phyloP scores from a whole-genome alignment of 2,329 filamentous ascomycete species.

The Zymoseptoria pseudotritici region DNA sequence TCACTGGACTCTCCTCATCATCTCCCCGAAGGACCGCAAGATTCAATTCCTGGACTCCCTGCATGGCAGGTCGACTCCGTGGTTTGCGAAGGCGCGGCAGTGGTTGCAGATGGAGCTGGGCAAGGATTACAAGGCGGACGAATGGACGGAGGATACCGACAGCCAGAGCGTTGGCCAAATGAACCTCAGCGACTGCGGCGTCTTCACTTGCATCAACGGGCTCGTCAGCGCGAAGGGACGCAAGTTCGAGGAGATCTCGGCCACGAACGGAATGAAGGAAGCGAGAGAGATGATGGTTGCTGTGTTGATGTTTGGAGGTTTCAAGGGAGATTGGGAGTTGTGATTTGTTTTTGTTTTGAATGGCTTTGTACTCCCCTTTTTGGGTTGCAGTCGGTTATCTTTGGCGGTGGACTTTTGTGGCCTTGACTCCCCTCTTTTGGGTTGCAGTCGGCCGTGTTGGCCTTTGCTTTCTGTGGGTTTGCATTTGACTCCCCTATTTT shows the following conservation, averaged over 20 bases:
- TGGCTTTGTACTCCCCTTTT: neutral
- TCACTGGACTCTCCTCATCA: constrained; percentile 67
- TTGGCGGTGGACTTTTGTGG: no score
- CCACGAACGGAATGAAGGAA: constrained; percentile 16
- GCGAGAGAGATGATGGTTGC: constrained; percentile 51
- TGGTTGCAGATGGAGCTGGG: constrained; percentile 55
- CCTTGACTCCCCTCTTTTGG: no score
- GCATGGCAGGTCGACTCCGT: constrained; percentile 33
- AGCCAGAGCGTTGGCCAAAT: constrained; percentile 50
- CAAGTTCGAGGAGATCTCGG: constrained; percentile 30
- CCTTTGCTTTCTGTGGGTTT: no score
- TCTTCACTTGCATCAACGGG: constrained; percentile 67
- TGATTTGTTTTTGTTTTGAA: neutral
- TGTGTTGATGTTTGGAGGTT: constrained; percentile 60
- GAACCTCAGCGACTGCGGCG: constrained; percentile 69
- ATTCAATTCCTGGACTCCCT: constrained; percentile 67
- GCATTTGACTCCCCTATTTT: no score
- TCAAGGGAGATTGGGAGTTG: constrained; percentile 48
- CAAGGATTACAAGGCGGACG: constrained; percentile 46
- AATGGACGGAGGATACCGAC: constrained; percentile 51
- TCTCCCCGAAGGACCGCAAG: constrained; percentile 53
- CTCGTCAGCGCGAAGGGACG: constrained; percentile 54
- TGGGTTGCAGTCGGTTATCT: no score
- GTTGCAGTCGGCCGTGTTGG: no score
- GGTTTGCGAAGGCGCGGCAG: constrained; percentile 28